These are phyloP conservation scores for Globomyces sp. DNA, from an alignment of 371 early-diverging fungal genomes.

Conservation along the genomic window DNA sequence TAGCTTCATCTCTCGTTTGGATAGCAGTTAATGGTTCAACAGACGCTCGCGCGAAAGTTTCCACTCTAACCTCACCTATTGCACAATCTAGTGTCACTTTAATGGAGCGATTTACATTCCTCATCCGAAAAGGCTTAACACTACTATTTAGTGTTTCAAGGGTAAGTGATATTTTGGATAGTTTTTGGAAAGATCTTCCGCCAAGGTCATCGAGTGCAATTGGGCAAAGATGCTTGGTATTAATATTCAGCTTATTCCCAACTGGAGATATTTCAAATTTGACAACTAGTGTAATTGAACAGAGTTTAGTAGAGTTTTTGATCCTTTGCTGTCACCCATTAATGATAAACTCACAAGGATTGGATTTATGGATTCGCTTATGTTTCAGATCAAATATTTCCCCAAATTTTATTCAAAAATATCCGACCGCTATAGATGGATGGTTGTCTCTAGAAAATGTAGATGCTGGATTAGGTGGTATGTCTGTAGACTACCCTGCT, in stretches of 20 bases:
- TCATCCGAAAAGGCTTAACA: no score
- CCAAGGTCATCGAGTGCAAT: neutral
- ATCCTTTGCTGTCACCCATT: constrained; percentile 72
- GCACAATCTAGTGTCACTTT: no score
- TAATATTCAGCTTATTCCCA: neutral
- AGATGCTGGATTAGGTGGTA: constrained; percentile 29
- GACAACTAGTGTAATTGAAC: constrained; percentile 21
- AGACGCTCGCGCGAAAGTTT: no score
- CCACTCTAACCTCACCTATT: no score
- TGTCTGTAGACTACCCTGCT: neutral
- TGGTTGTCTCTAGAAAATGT: constrained; percentile 37
- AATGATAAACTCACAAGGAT: constrained; percentile 57
- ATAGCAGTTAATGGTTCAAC: no score
- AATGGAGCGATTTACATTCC: no score
- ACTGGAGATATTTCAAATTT: no score
- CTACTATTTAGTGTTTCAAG: no score
- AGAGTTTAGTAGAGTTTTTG: constrained; percentile 62
- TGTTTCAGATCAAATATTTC: constrained; percentile 73
- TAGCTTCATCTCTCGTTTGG: no score
- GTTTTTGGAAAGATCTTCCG: neutral
- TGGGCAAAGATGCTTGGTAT: neutral
- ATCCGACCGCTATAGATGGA: constrained; percentile 32
- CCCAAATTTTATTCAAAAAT: constrained; percentile 58
- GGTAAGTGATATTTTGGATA: neutral
- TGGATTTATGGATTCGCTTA: constrained; percentile 82